Evolutionary conservation across 1,284 basidiomycete genomes (phyloP).

Genomic region (Ceratobasidium sp.): DNA sequence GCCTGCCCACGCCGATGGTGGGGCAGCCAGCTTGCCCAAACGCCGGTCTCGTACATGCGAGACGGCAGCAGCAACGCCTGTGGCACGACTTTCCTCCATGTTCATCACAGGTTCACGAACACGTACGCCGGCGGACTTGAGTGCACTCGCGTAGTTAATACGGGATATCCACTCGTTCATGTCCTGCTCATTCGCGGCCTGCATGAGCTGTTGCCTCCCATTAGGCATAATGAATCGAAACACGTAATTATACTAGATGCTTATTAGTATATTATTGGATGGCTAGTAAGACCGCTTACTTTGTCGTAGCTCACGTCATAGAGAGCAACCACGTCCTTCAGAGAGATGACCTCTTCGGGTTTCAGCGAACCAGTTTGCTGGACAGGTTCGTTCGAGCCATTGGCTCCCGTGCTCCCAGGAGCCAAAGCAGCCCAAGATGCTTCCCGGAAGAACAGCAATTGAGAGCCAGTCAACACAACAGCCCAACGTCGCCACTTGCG

Average conservation of each 20-base stretch:
- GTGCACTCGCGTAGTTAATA: constrained; percentile 94
- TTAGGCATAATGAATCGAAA: constrained; percentile 81
- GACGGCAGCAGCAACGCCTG: constrained; percentile 82
- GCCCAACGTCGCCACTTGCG: constrained; percentile 92
- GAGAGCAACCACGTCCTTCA: constrained; percentile 81
- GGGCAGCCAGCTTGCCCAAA: constrained; percentile 12
- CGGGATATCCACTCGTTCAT: constrained; percentile 91
- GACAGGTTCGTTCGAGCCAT: constrained; percentile 44
- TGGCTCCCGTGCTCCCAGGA: not conserved
- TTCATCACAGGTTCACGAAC: constrained; percentile 80
- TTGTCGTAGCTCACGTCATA: constrained; percentile 79
- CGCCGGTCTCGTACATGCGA: constrained; percentile 60
- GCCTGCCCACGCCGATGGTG: constrained; percentile 11
- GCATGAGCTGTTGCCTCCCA: constrained; percentile 83
- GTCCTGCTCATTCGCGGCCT: constrained; percentile 73
- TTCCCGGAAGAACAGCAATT: constrained; percentile 93
- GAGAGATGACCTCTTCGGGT: constrained; percentile 86
- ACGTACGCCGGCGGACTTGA: constrained; percentile 84
- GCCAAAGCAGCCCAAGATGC: constrained; percentile 63
- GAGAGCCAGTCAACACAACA: constrained; percentile 87
- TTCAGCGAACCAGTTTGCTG: constrained; percentile 69
- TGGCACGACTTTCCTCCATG: constrained; percentile 72
- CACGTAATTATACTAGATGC: constrained; percentile 67
- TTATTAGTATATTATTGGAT: not conserved
- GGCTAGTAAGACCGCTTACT: constrained; percentile 53